Percentiles rank a stretch among this genome's conserved stretches.
Evolutionary conservation across 805 yeast species (phyloP).

Genomic region (Komagataella pseudopastoris): DNA sequence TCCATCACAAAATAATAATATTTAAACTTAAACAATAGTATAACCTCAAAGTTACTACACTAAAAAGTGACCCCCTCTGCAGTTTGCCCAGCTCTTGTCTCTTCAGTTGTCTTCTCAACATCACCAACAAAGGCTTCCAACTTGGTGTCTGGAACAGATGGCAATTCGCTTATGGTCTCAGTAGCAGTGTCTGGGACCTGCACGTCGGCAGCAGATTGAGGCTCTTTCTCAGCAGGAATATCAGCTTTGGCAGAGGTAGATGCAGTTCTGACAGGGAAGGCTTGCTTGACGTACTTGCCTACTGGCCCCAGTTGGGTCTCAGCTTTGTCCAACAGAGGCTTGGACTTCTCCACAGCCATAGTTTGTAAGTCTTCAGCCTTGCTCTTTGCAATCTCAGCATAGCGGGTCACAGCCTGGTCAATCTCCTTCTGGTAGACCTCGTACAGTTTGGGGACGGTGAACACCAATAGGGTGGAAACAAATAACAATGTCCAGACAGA

Average conservation of each 20-base stretch:
- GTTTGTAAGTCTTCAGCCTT: constrained; percentile 31
- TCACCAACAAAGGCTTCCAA: neutral
- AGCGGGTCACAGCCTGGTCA: constrained; percentile 43
- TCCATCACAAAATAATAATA: neutral
- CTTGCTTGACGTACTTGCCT: constrained; percentile 40
- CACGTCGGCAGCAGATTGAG: neutral
- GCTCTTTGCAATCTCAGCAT: constrained; percentile 30
- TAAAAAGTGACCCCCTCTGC: neutral
- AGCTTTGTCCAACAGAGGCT: constrained; percentile 46
- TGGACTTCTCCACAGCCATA: constrained; percentile 25
- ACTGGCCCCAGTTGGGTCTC: constrained; percentile 56
- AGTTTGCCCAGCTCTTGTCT: neutral
- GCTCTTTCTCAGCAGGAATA: neutral
- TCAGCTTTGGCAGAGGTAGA: constrained; percentile 34
- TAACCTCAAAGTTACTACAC: neutral
- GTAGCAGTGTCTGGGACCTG: neutral
- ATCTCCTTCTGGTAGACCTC: constrained; percentile 64
- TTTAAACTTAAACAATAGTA: neutral
- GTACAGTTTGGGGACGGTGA: constrained; percentile 69
- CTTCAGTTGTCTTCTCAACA: neutral
- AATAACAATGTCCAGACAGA: constrained; percentile 57
- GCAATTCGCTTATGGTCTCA: neutral
- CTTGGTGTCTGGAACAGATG: neutral
- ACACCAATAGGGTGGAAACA: constrained; percentile 42
- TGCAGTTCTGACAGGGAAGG: constrained; percentile 55